phyloP scores from a whole-genome alignment of 2,329 filamentous ascomycete genomes.

The Myriosclerotinia duriaeana region DNA sequence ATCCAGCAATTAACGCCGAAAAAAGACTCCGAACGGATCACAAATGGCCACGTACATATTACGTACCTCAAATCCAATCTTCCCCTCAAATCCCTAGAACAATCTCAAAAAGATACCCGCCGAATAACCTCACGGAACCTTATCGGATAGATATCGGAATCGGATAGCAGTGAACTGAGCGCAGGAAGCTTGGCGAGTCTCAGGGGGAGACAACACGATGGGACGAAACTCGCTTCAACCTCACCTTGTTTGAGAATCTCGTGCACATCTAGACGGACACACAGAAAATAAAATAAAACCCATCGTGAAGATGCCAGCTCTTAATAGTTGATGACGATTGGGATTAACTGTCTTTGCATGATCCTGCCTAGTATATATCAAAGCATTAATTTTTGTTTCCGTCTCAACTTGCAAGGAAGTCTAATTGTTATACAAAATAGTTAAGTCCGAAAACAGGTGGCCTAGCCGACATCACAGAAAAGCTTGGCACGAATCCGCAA shows the following conservation, averaged over 20 bases:
- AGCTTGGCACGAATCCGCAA: background rate
- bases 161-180: slow-evolving; percentile 23
- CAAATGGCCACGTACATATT: slow-evolving; percentile 3
- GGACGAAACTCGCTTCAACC: slow-evolving; percentile 46
- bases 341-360: background rate
- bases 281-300: background rate
- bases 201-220: slow-evolving; percentile 25
- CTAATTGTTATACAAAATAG: background rate
- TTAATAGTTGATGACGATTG: background rate
- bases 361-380: background rate
- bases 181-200: slow-evolving; percentile 39
- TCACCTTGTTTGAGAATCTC: slow-evolving; percentile 36
- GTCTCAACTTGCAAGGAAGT: slow-evolving; percentile 1
- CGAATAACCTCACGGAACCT: slow-evolving; percentile 26
- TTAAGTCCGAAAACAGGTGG: background rate
- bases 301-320: background rate
- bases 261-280: slow-evolving; percentile 2
- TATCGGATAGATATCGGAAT: slow-evolving; percentile 21
- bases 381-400: background rate
- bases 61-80: background rate
- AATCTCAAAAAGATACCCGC: slow-evolving; percentile 4
- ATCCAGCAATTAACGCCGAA: slow-evolving; percentile 12
- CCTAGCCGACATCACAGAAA: background rate
- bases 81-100: background rate
- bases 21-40: slow-evolving; percentile 6